A percentile compares a stretch with the other conserved stretches of the same genome.
Conservation (phyloP, 2,329 filamentous ascomycete species). For the Scorias spongiosa region DNA sequence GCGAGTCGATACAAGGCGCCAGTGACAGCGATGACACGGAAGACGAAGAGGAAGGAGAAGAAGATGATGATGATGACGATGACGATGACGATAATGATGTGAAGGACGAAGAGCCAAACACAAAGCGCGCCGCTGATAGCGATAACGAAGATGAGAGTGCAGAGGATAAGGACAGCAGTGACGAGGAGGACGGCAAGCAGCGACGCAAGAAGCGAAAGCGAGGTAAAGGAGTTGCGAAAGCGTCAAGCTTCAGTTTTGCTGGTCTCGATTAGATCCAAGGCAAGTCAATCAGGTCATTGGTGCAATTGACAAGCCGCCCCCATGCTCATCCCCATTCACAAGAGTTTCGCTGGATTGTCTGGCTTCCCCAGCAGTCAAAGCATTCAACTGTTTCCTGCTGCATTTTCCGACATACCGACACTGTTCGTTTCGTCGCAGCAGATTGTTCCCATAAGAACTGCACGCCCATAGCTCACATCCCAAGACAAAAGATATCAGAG, state of each 20-base stretch:
- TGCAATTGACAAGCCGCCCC: conserved; percentile 1
- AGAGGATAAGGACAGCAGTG: conserved; percentile 25
- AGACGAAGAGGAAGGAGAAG: conserved; percentile 21
- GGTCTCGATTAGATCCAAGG: conserved; percentile 14
- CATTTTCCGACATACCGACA: conserved; percentile 16
- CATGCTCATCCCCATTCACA: background rate
- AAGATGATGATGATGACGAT: conserved; percentile 2
- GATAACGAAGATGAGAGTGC: conserved; percentile 23
- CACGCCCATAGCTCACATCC: conserved; percentile 20
- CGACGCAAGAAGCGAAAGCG: conserved; percentile 29
- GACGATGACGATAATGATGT: conserved; percentile 29
- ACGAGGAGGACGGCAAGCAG: conserved; percentile 26
- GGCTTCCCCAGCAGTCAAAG: conserved; percentile 4
- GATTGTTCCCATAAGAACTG: conserved; percentile 8
- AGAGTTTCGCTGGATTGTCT: background rate
- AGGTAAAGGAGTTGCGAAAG: conserved; percentile 16
- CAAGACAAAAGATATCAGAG: conserved; percentile 21
- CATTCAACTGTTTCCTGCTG: conserved; percentile 24
- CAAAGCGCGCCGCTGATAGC: conserved; percentile 33
- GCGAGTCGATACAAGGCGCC: conserved; percentile 42
- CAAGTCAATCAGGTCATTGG: conserved; percentile 2
- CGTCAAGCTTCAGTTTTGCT: conserved; percentile 13
- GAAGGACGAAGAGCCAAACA: conserved; percentile 25
- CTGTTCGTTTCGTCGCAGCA: conserved; percentile 6
- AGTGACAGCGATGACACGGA: conserved; percentile 38